Evolutionary conservation across 225 moss, liverwort and hornwort species (phyloP).

Genomic region (Ulota crispa): DNA sequence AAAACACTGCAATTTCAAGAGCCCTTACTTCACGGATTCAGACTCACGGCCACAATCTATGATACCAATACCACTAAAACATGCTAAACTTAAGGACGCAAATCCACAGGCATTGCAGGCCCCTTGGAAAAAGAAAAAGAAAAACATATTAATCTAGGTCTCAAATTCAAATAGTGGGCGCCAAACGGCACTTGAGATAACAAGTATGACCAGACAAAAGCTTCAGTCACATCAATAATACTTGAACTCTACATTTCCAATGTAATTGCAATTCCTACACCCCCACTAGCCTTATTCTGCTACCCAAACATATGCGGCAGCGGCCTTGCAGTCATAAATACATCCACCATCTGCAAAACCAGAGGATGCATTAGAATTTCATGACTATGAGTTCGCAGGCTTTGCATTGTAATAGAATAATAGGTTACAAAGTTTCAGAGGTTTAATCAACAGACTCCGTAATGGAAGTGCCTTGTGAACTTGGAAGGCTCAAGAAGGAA

Average conservation of each 20-base stretch:
- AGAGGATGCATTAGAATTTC: slow-evolving; percentile 8
- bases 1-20: not conserved
- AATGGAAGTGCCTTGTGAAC: not conserved
- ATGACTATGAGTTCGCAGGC: not conserved
- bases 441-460: not conserved
- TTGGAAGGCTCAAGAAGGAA: not conserved
- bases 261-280: not conserved
- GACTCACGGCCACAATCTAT: not conserved
- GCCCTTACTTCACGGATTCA: not conserved
- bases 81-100: not conserved
- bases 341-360: slow-evolving; percentile 79
- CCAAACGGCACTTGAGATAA: slow-evolving; percentile 6
- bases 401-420: not conserved
- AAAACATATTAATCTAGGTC: not conserved
- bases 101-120: not conserved
- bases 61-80: not conserved
- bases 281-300: not conserved
- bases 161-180: not conserved
- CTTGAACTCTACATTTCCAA: slow-evolving; percentile 4
- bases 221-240: not conserved
- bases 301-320: slow-evolving; percentile 81
- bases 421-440: not conserved
- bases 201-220: slow-evolving; percentile 3
- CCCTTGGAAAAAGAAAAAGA: not conserved
- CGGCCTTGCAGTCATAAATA: slow-evolving; percentile 86